These are phyloP conservation scores for Collybiopsis luxurians DNA, from an alignment of 768 basidiomycete species.

Conservation along the genomic window DNA sequence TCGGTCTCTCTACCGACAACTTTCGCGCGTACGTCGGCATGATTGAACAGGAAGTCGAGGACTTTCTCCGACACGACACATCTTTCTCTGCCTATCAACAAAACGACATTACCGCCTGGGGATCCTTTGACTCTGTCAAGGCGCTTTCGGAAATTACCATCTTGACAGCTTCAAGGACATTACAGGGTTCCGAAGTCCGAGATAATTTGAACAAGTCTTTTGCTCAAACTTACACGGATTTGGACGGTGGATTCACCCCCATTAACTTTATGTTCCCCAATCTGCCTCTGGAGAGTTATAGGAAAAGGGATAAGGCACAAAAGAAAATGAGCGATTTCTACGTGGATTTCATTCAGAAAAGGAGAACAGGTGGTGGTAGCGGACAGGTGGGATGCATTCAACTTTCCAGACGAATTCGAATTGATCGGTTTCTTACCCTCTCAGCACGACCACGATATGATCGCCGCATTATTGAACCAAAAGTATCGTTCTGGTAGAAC, in stretches of 20 bases:
- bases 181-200: constrained; percentile 93
- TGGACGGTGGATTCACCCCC: constrained; percentile 96
- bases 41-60: constrained; percentile 73
- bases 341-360: constrained; percentile 76
- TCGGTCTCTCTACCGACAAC: constrained; percentile 90
- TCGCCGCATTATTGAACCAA: constrained; percentile 80
- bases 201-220: constrained; percentile 75
- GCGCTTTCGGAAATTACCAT: constrained; percentile 88
- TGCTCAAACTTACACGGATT: constrained; percentile 78
- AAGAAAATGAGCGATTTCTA: constrained; percentile 94
- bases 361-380: constrained; percentile 49
- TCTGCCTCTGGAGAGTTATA: constrained; percentile 87
- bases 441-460: constrained; percentile 83
- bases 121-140: constrained; percentile 69
- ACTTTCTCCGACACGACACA: constrained; percentile 66
- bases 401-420: not conserved
- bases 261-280: constrained; percentile 95
- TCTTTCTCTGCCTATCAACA: constrained; percentile 60
- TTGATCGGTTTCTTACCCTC: constrained; percentile 3
- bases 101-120: constrained; percentile 75
- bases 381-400: constrained; percentile 21
- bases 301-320: constrained; percentile 85
- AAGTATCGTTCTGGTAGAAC: constrained; percentile 77
- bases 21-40: constrained; percentile 81
- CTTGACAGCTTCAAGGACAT: constrained; percentile 87